Base-by-base conservation (phyloP, 805 yeast species). In the Saccharomycopsis capsularis region DNA sequence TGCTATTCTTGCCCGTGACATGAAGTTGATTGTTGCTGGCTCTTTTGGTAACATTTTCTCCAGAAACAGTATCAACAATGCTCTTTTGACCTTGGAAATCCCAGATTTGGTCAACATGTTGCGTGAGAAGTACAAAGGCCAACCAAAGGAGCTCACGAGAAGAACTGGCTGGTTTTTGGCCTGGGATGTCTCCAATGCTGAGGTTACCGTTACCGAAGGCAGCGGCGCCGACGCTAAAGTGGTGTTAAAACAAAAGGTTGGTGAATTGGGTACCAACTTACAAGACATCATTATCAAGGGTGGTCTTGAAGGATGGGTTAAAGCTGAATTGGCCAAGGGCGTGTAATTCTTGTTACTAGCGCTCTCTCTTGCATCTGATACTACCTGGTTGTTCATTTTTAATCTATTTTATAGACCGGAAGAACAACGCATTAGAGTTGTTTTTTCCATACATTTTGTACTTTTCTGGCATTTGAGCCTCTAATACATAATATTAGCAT, bases 271-370 rank as follows among this genome's bases (percentile, higher is more conserved):
- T 56, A 81, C 89, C 48, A 90, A 90, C 66, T 74, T 93, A 63
- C 99, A 93, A 70, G 99, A 93, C 59, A 93, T 93, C 60, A 93
- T 93, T 56, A 90, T 91, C 55, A 83, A 88, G 65, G 99, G 99
- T 43, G 99, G 99, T 50, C 78, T 93, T 51, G 99, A 93, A 74
- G 95, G 95, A 38, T 93, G 99, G 99, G 97, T 93, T 51, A 85
- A 76, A 66, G 73, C 89, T 19, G 84, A 87, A 64, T 68, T 82
- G 40, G 25, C 38, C 15, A 34, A 34, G 6, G 38, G n/a, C n/a
- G n/a, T n/a, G n/a, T n/a, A n/a, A n/a, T n/a, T n/a, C n/a, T n/a
- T n/a, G n/a, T n/a, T n/a, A n/a, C n/a, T n/a, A n/a, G n/a, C n/a
- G n/a, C n/a, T n/a, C n/a, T n/a, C n/a, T n/a, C n/a, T n/a, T n/a